Evolutionary conservation across 805 yeast species (phyloP).

Genomic region (Isabelozyma rhagii): DNA sequence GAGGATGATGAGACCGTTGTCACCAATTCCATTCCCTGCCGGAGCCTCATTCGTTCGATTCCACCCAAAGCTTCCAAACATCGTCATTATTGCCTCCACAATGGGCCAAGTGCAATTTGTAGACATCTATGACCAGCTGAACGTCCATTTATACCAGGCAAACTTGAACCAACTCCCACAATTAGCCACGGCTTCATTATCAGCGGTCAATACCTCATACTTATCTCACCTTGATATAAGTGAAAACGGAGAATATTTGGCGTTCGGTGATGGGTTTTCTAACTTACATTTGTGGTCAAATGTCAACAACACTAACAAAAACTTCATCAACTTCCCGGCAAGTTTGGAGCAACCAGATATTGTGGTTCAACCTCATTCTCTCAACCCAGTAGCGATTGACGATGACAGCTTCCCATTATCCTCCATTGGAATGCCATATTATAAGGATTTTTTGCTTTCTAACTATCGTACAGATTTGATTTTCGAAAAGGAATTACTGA

Average conservation of each 20-base stretch:
- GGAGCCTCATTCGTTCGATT: conserved; percentile 83
- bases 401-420: conserved; percentile 56
- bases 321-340: conserved; percentile 36
- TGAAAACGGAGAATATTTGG: conserved; percentile 72
- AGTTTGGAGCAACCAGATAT: conserved; percentile 55
- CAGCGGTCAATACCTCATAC: conserved; percentile 11
- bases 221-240: conserved; percentile 54
- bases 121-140: conserved; percentile 78
- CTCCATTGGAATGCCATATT: conserved; percentile 82
- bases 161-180: conserved; percentile 35
- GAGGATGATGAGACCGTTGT: conserved; percentile 61
- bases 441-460: conserved; percentile 70
- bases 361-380: conserved; percentile 24
- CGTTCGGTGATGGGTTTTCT: conserved; percentile 63
- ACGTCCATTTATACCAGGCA: conserved; percentile 63
- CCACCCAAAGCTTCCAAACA: conserved; percentile 83
- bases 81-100: conserved; percentile 68
- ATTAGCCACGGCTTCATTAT: conserved; percentile 1
- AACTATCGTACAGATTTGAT: conserved; percentile 69
- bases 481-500: conserved; percentile 59
- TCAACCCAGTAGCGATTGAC: conserved; percentile 27
- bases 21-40: conserved; percentile 84
- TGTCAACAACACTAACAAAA: conserved; percentile 23
- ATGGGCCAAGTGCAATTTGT: conserved; percentile 83
- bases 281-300: conserved; percentile 67